Conservation (phyloP, 2,329 filamentous ascomycete species). For the Mycogone perniciosa region DNA sequence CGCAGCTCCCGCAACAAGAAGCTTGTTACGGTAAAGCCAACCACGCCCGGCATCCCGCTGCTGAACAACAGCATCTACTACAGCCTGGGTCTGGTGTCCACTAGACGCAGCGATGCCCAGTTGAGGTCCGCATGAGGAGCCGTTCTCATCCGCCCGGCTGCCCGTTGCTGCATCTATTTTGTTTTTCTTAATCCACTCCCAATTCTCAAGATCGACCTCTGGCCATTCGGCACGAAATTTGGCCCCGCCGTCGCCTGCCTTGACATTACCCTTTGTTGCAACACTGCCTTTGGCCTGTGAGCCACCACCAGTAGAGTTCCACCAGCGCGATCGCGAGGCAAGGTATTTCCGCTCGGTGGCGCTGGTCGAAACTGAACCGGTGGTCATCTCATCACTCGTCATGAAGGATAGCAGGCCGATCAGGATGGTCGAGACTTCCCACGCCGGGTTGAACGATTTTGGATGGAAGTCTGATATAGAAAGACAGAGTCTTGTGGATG, state of each 20-base stretch:
- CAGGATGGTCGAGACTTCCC: conserved; percentile 95
- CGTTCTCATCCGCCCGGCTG: conserved; percentile 46
- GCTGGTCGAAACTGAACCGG: conserved; percentile 74
- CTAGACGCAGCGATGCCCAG: conserved; percentile 54
- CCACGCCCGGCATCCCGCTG: conserved; percentile 73
- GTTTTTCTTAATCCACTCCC: conserved; percentile 82
- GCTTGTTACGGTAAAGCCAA: conserved; percentile 76
- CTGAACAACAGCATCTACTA: conserved; percentile 72
- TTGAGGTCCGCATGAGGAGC: conserved; percentile 46
- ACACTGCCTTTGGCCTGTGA: conserved; percentile 52
- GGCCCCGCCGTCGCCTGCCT: conserved; percentile 83
- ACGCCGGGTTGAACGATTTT: conserved; percentile 95
- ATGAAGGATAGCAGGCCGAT: conserved; percentile 95
- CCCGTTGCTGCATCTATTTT: conserved; percentile 75
- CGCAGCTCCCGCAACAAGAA: conserved; percentile 61
- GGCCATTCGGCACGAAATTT: conserved; percentile 90
- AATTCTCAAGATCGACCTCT: conserved; percentile 82
- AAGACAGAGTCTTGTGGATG: conserved; percentile 83
- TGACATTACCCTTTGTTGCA: conserved; percentile 68
- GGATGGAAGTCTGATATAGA: conserved; percentile 98
- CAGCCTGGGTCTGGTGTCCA: conserved; percentile 57
- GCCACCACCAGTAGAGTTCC: conserved; percentile 91
- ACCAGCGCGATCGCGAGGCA: conserved; percentile 79
- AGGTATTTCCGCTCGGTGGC: conserved; percentile 72
- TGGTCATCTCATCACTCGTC: conserved; percentile 98